Evolutionary conservation across 495 filamentous ascomycete genomes (phyloP).

Genomic region (Parachaetomium inaequale): DNA sequence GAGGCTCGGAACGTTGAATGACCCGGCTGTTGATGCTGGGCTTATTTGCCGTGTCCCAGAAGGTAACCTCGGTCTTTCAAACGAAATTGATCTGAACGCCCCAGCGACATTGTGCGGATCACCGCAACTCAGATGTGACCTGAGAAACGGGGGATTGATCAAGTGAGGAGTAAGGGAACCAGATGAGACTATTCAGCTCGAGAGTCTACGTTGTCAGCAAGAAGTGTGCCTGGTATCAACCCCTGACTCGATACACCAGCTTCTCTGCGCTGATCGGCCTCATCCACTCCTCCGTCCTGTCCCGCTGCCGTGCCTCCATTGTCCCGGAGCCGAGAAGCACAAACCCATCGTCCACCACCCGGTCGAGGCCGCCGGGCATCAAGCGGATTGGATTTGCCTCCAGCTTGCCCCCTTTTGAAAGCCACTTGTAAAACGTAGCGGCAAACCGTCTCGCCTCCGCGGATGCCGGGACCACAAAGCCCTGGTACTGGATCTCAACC

Average conservation of each 20-base stretch:
- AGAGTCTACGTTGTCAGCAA: no score
- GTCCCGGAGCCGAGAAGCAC: neutral
- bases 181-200: no score
- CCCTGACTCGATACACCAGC: neutral
- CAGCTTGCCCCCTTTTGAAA: neutral
- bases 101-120: no score
- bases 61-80: no score
- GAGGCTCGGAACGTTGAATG: neutral
- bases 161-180: no score
- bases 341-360: neutral
- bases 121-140: no score
- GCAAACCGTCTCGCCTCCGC: neutral
- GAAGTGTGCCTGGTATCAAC: no score
- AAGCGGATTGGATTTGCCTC: neutral
- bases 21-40: neutral
- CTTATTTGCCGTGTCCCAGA: no score
- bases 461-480: neutral
- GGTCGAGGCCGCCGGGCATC: neutral
- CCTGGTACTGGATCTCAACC: constrained; percentile 31
- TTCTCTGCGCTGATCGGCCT: neutral
- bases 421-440: no score
- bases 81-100: no score
- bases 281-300: neutral
- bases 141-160: no score
- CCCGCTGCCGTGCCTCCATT: neutral